Evolutionary conservation across 331 rosid species (phyloP).

Genomic region (Pyrus hybrid): DNA sequence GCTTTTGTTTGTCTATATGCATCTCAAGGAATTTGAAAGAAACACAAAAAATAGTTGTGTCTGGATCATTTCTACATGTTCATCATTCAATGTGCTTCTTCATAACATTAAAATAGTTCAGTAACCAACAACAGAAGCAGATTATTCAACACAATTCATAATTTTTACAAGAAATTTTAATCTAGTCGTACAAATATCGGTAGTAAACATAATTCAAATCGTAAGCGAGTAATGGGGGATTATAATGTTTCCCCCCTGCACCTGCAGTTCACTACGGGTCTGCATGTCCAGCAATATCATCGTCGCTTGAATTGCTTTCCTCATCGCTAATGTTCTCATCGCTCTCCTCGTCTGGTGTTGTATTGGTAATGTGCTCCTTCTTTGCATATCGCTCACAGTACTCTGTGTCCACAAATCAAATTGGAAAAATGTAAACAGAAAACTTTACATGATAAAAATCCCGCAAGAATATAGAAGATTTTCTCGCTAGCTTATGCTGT

Average conservation of each 20-base stretch:
- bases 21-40: neutral
- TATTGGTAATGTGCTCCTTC: conserved; percentile 50
- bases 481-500: neutral
- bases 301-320: conserved; percentile 62
- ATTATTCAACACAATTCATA: conserved; percentile 16
- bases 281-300: conserved; percentile 72
- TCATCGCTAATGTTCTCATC: conserved; percentile 63
- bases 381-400: conserved; percentile 79
- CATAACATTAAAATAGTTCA: neutral
- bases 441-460: neutral
- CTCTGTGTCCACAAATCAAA: conserved; percentile 45
- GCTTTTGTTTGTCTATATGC: neutral
- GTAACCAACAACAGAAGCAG: neutral
- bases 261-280: conserved; percentile 45
- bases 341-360: conserved; percentile 57
- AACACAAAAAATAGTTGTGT: neutral
- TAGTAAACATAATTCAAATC: conserved; percentile 11
- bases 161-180: conserved; percentile 30
- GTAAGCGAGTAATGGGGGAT: conserved; percentile 19
- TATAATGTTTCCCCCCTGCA: neutral
- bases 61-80: neutral
- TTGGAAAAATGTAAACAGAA: neutral
- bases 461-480: neutral
- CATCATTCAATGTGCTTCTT: neutral
- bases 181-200: conserved; percentile 30